Base-by-base conservation (phyloP, 75 land plant genomes). In the Larix kaempferi region DNA sequence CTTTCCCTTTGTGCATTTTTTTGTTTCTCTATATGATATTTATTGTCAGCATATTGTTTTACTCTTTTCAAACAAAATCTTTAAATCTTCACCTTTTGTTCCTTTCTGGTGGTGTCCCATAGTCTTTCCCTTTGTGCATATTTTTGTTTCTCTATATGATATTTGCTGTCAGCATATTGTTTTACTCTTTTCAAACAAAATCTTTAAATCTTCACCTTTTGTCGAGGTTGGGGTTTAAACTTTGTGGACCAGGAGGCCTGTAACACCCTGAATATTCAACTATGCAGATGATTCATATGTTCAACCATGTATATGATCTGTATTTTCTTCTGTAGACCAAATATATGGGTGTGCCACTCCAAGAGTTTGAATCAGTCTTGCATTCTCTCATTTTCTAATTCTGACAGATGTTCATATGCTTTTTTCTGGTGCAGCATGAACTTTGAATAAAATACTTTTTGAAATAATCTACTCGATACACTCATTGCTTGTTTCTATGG, bases 401-500 rank as follows among this genome's bases (percentile, higher is more conserved):
- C 3, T 39, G 35, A 29, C 41, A 29, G 23, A 11, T 69, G 73
- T 29, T 21, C 23, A n/a, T 11, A 41, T 41, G 52, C 49, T 69
- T 69, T 41, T 69, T 41, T 21, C 49, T 41, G 0, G 14, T 69
- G 52, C 73, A 69, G 73, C 23, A 19, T 19, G 23, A 69, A 41
- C 35, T 41, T 21, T 1, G 21, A 69, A 7, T 21, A 69, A 37
- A 39, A 2, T 69, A n/a, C 54, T 12, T 49, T 69, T 69, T 41
- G 72, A 69, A 22, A 37, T 41, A 69, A 21, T 41, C 21, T 44
- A 69, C 13, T 69, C 19, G 11, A n/a, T 21, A 69, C 72, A 69
- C 49, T 44, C 17, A 69, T 49, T 11, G 12, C 54, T 49, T 49
- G 12, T 41, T 69, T 35, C 66, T 26, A 83, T 83, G 85, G 84